Conservation (phyloP, 2,329 filamentous ascomycete genomes). For the Ilyonectria sp. region DNA sequence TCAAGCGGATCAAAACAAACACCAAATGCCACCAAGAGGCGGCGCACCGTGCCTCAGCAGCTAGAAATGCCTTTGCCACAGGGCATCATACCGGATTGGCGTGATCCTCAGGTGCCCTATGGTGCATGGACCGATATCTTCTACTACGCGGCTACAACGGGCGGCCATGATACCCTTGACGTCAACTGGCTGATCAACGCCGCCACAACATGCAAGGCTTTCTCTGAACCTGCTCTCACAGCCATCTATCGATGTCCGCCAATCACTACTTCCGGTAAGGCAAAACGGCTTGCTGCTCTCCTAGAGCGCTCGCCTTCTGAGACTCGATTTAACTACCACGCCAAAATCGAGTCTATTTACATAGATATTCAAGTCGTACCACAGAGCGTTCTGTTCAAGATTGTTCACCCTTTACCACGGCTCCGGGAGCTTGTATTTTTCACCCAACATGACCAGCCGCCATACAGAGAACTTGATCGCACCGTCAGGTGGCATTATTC, state of each 20-base stretch:
- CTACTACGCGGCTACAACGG: slow-evolving; percentile 71
- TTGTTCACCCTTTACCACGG: slow-evolving; percentile 77
- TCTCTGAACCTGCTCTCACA: slow-evolving; percentile 80
- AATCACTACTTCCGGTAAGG: slow-evolving; percentile 65
- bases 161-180: slow-evolving; percentile 58
- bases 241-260: slow-evolving; percentile 80
- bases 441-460: slow-evolving; percentile 77
- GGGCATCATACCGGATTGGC: slow-evolving; percentile 67
- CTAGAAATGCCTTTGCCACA: slow-evolving; percentile 26
- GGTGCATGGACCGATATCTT: slow-evolving; percentile 80
- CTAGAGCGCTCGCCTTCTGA: slow-evolving; percentile 68
- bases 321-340: slow-evolving; percentile 74
- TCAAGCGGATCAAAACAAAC: slow-evolving; percentile 23
- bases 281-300: slow-evolving; percentile 63
- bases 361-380: slow-evolving; percentile 79
- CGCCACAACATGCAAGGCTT: slow-evolving; percentile 74
- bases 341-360: slow-evolving; percentile 79
- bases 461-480: slow-evolving; percentile 72
- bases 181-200: slow-evolving; percentile 76
- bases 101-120: slow-evolving; percentile 72
- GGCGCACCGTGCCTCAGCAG: slow-evolving; percentile 28
- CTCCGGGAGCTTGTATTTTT: slow-evolving; percentile 80
- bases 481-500: slow-evolving; percentile 80
- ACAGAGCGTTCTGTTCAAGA: slow-evolving; percentile 57
- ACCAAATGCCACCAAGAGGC: slow-evolving; percentile 39